Percentiles rank a stretch among this genome's conserved stretches.
Evolutionary conservation across 768 basidiomycete genomes (phyloP).

Genomic region (Mycena albidolilacea): DNA sequence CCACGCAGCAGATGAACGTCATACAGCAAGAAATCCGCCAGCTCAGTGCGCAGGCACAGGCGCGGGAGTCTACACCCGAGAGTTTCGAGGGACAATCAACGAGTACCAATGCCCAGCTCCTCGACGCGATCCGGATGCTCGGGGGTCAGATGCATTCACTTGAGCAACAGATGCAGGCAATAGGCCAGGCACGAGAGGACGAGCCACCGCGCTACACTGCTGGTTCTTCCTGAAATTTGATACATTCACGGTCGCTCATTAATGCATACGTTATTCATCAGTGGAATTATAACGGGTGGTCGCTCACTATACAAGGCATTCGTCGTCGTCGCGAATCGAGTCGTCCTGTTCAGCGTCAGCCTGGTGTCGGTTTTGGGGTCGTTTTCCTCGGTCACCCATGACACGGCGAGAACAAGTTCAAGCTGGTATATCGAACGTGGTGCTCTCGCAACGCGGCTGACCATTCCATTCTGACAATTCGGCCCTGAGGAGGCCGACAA

Average conservation of each 20-base stretch:
- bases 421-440: too few species aligned
- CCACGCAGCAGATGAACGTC: neutral
- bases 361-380: too few species aligned
- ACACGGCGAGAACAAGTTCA: too few species aligned
- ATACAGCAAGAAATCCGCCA: slow-evolving; percentile 1
- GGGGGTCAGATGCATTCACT: neutral
- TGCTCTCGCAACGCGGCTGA: too few species aligned
- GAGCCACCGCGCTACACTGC: neutral
- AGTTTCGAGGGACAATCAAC: neutral
- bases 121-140: neutral
- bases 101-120: neutral
- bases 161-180: neutral
- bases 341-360: too few species aligned
- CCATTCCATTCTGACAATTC: too few species aligned
- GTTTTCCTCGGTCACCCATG: too few species aligned
- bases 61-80: neutral
- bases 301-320: too few species aligned
- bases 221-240: neutral
- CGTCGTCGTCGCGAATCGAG: too few species aligned
- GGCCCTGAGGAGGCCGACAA: too few species aligned
- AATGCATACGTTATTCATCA: too few species aligned
- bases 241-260: neutral
- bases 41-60: neutral
- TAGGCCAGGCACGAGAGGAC: neutral
- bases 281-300: too few species aligned